Evolutionary conservation across 2,329 filamentous ascomycete genomes (phyloP).

Genomic region (Teratosphaeria viscida): DNA sequence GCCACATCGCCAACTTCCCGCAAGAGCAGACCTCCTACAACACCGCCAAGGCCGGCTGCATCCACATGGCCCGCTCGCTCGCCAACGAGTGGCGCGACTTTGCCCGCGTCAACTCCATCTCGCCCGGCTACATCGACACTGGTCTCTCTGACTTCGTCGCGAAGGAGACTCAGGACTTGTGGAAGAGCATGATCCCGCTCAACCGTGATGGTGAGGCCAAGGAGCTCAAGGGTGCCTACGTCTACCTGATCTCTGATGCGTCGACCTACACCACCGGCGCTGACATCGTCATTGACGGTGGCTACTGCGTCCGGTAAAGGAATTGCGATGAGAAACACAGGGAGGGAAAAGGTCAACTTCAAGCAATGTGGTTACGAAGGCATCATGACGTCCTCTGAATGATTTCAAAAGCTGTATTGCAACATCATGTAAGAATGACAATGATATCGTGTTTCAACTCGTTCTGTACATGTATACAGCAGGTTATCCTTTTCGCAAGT

Average conservation of each 20-base stretch:
- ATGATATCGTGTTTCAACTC: not conserved
- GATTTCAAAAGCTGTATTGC: not conserved
- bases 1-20: slow-evolving; percentile 73
- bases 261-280: slow-evolving; percentile 42
- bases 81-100: slow-evolving; percentile 63
- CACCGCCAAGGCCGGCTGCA: slow-evolving; percentile 56
- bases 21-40: slow-evolving; percentile 59
- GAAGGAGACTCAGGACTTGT: slow-evolving; percentile 46
- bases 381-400: not conserved
- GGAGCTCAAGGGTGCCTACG: slow-evolving; percentile 52
- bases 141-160: slow-evolving; percentile 56
- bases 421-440: not conserved
- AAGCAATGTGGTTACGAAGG: not conserved
- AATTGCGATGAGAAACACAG: not conserved
- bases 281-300: slow-evolving; percentile 42
- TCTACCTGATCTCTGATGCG: slow-evolving; percentile 45
- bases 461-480: not conserved
- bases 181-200: slow-evolving; percentile 51
- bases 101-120: slow-evolving; percentile 58
- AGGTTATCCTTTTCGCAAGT: too few species aligned
- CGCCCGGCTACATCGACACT: slow-evolving; percentile 59
- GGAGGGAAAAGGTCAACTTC: not conserved
- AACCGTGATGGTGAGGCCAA: slow-evolving; percentile 53
- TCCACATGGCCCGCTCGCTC: slow-evolving; percentile 46
- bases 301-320: slow-evolving; percentile 31